A percentile compares a stretch with the other conserved stretches of the same genome.
Conservation (phyloP, 2,329 filamentous ascomycete genomes). For the Diaporthe ilicicola region DNA sequence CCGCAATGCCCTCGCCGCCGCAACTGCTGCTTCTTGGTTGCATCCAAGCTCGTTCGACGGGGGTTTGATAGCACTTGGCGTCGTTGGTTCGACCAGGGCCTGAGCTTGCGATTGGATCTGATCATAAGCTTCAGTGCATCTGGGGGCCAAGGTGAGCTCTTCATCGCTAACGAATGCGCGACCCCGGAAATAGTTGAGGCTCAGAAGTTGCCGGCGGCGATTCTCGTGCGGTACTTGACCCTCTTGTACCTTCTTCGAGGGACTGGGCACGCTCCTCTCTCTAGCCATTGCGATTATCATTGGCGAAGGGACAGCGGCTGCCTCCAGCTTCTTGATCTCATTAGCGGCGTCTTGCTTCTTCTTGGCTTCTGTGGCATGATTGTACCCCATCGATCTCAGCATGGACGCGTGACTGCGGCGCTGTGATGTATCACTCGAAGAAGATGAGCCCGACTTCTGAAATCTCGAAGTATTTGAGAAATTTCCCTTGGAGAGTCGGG, state of each 20-base stretch:
- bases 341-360: background rate
- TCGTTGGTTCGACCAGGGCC: background rate
- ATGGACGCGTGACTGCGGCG: slow-evolving; percentile 11
- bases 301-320: background rate
- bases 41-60: background rate
- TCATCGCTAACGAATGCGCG: slow-evolving; percentile 4
- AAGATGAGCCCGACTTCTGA: slow-evolving; percentile 1
- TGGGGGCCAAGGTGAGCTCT: background rate
- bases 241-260: slow-evolving; percentile 8
- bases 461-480: background rate
- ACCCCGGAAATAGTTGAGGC: background rate
- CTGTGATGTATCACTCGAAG: slow-evolving; percentile 15
- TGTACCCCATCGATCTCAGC: slow-evolving; percentile 24
- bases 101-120: background rate
- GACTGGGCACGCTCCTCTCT: slow-evolving; percentile 19
- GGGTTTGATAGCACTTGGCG: background rate
- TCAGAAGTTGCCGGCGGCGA: background rate
- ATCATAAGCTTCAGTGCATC: background rate
- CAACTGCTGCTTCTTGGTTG: background rate
- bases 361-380: slow-evolving; percentile 6
- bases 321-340: background rate
- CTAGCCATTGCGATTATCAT: slow-evolving; percentile 19
- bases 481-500: background rate
- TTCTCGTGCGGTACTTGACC: background rate
- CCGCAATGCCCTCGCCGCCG: background rate